Percentiles rank a stretch among this genome's conserved stretches.
Conservation (phyloP, 2,329 filamentous ascomycete genomes). For the Pestalotiopsis fici region DNA sequence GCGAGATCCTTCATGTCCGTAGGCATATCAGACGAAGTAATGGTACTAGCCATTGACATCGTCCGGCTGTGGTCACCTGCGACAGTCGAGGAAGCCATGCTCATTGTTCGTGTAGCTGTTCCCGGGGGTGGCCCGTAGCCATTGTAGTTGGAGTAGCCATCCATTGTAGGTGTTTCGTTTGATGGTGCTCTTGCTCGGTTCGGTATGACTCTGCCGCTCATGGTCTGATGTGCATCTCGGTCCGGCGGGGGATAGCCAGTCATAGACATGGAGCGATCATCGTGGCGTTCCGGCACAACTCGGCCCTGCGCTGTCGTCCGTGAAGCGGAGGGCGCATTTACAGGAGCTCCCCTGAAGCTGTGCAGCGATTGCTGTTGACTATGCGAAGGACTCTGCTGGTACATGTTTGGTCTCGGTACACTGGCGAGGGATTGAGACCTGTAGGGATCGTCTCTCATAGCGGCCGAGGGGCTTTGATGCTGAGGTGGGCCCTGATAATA, state of each 20-base stretch:
- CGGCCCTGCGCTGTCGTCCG: constrained; percentile 89
- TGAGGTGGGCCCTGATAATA: constrained; percentile 57
- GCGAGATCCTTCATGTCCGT: constrained; percentile 53
- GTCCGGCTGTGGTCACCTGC: constrained; percentile 58
- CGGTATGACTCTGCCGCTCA: constrained; percentile 90
- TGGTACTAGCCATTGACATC: constrained; percentile 92
- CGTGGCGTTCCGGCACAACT: constrained; percentile 85
- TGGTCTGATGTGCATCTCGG: constrained; percentile 82
- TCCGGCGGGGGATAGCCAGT: constrained; percentile 77
- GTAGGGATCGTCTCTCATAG: constrained; percentile 82
- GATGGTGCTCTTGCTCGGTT: constrained; percentile 57
- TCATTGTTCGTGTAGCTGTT: constrained; percentile 59
- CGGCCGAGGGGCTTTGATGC: constrained; percentile 57
- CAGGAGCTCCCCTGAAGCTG: constrained; percentile 77
- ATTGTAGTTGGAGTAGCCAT: constrained; percentile 34
- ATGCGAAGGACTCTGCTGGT: constrained; percentile 65
- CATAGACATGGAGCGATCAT: constrained; percentile 96
- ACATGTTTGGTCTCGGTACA: constrained; percentile 71
- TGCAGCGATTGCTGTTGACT: constrained; percentile 65
- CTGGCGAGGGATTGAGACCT: constrained; percentile 92
- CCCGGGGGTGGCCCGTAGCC: constrained; percentile 49
- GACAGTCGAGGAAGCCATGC: constrained; percentile 58
- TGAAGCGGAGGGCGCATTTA: constrained; percentile 62
- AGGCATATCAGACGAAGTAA: constrained; percentile 65
- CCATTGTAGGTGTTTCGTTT: constrained; percentile 38